Evolutionary conservation across 768 basidiomycete species (phyloP).

Genomic region (Mycena kentingensis): DNA sequence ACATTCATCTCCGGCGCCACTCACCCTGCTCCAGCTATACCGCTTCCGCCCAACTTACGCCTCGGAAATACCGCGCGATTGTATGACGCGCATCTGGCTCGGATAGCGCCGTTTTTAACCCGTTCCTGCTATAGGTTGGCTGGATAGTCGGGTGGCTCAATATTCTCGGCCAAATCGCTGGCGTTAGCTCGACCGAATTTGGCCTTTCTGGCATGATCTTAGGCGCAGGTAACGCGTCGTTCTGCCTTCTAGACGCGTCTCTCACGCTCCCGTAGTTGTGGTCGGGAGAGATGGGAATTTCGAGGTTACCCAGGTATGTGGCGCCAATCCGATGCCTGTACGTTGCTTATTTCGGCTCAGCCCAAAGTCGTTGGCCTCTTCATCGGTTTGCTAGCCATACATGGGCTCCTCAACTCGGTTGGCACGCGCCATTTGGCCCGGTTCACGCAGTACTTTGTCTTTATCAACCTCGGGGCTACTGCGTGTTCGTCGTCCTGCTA

Average conservation of each 20-base stretch:
- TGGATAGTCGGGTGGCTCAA: constrained; percentile 87
- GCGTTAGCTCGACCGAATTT: constrained; percentile 84
- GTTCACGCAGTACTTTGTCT: constrained; percentile 78
- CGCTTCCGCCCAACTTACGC: constrained; percentile 77
- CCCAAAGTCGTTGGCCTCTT: constrained; percentile 82
- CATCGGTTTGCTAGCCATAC: constrained; percentile 70
- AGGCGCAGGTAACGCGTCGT: constrained; percentile 50
- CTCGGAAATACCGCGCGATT: constrained; percentile 61
- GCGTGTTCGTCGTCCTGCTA: constrained; percentile 44
- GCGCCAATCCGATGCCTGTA: background rate
- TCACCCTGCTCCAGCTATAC: constrained; percentile 53
- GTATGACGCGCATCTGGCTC: constrained; percentile 34
- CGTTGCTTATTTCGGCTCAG: constrained; percentile 25
- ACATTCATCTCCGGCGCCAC: background rate
- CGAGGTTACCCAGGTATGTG: constrained; percentile 51
- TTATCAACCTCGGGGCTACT: constrained; percentile 84
- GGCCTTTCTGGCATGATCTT: constrained; percentile 79
- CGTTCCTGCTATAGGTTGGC: constrained; percentile 48
- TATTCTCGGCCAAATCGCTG: constrained; percentile 82
- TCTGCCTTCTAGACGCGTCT: background rate
- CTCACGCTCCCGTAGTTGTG: constrained; percentile 32
- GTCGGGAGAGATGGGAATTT: constrained; percentile 63
- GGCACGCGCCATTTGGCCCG: constrained; percentile 75
- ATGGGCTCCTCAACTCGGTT: constrained; percentile 78
- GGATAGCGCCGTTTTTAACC: background rate